These are phyloP conservation scores for Plenodomus biglobosus DNA, from an alignment of 2,329 filamentous ascomycete species.

Conservation along the genomic window DNA sequence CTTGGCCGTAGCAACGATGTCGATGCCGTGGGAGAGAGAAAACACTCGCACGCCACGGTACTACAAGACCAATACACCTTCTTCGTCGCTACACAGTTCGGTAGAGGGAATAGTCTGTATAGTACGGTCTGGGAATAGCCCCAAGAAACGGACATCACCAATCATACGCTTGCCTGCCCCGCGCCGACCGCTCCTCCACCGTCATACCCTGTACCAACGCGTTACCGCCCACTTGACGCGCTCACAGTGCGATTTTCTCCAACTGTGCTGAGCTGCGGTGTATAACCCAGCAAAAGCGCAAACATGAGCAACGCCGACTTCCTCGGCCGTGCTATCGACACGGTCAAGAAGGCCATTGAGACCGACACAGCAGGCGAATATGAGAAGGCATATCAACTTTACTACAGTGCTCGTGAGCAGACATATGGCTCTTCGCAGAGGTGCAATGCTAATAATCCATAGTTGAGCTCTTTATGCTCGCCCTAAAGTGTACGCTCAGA, in stretches of 20 bases:
- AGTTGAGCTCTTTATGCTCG: constrained; percentile 97
- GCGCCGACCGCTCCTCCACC: constrained; percentile 14
- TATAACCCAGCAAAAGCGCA: constrained; percentile 32
- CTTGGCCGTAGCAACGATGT: constrained; percentile 18
- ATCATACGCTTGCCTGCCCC: constrained; percentile 8
- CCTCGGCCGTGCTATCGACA: constrained; percentile 91
- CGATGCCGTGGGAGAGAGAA: neutral
- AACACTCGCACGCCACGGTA: neutral
- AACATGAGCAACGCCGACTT: constrained; percentile 95
- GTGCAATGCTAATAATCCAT: constrained; percentile 14
- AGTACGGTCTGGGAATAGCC: no score
- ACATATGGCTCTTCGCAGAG: neutral
- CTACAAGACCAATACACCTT: neutral
- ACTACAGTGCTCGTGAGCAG: constrained; percentile 72
- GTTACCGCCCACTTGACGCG: constrained; percentile 10
- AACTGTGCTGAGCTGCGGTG: neutral
- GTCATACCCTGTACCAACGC: constrained; percentile 9
- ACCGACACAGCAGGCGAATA: constrained; percentile 94
- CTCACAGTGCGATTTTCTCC: neutral
- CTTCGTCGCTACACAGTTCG: constrained; percentile 2
- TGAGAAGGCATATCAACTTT: constrained; percentile 92
- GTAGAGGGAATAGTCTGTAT: no score
- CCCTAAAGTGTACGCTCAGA: constrained; percentile 72
- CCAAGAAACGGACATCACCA: neutral
- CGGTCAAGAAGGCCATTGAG: constrained; percentile 97